Evolutionary conservation across 2,329 filamentous ascomycete genomes (phyloP).

Genomic region (Calonectria pteridis): DNA sequence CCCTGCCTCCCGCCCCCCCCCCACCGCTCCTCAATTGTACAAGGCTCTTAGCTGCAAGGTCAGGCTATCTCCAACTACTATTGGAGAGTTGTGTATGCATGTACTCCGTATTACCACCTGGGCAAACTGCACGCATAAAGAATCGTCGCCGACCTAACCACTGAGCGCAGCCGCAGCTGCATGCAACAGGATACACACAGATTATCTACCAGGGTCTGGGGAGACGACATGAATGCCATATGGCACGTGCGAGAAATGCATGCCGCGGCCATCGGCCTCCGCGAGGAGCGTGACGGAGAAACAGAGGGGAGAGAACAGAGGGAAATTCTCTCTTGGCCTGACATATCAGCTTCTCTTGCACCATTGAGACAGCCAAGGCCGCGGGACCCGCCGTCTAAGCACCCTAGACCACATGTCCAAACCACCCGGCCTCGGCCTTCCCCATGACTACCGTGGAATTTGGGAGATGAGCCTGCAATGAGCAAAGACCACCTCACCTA

Average conservation of each 20-base stretch:
- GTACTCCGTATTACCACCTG: slow-evolving; percentile 11
- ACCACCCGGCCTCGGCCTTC: background rate
- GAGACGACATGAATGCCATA: slow-evolving; percentile 22
- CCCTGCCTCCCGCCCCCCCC: background rate
- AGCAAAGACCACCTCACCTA: slow-evolving; percentile 6
- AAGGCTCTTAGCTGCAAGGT: slow-evolving; percentile 6
- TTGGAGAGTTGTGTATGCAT: background rate
- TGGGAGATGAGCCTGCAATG: background rate
- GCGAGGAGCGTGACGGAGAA: background rate
- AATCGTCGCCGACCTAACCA: slow-evolving; percentile 12
- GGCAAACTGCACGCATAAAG: slow-evolving; percentile 11
- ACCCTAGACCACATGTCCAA: background rate
- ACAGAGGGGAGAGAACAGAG: slow-evolving; percentile 1
- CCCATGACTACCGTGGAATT: background rate
- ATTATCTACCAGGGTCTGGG: slow-evolving; percentile 7
- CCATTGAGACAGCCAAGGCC: background rate
- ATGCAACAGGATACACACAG: slow-evolving; percentile 11
- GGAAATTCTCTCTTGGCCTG: background rate
- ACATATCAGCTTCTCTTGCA: slow-evolving; percentile 1
- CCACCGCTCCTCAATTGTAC: slow-evolving; percentile 10
- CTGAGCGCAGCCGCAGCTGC: slow-evolving; percentile 23
- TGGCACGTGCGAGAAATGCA: slow-evolving; percentile 43
- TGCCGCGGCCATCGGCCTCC: slow-evolving; percentile 18
- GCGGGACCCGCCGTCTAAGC: slow-evolving; percentile 1
- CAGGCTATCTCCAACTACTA: background rate